Percentiles rank a stretch among this genome's conserved stretches.
These are phyloP conservation scores for Trypanosoma theileri DNA, from an alignment of 208 protist genomes.

Conservation along the genomic window DNA sequence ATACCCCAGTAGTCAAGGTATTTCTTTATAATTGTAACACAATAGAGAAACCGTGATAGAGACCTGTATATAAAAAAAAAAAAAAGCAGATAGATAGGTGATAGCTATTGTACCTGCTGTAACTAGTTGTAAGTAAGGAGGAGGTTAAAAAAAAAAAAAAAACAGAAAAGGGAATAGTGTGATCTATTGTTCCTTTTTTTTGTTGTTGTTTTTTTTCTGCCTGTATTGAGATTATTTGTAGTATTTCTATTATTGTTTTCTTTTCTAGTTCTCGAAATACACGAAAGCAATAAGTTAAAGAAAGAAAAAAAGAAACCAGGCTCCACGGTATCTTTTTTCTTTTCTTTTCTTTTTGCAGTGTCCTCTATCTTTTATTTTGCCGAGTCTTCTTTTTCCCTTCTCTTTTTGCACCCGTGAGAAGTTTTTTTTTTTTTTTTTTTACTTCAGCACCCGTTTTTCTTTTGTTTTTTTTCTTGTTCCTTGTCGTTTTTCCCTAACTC, in stretches of 20 bases:
- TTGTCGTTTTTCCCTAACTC: not conserved
- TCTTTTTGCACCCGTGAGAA: no score
- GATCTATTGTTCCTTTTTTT: no score
- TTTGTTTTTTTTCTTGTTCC: not conserved
- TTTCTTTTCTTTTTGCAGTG: no score
- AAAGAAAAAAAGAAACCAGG: no score
- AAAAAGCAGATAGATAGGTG: conserved; percentile 15
- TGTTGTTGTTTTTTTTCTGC: not conserved
- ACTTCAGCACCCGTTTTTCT: not conserved
- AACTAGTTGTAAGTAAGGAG: no score
- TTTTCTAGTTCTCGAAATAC: no score
- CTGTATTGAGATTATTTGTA: not conserved
- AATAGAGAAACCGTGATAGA: no score
- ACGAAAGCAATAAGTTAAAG: no score
- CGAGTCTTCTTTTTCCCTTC: no score
- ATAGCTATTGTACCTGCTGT: not conserved
- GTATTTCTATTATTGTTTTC: not conserved
- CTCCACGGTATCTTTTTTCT: no score
- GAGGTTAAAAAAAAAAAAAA: conserved; percentile 14
- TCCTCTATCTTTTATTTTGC: no score
- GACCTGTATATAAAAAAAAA: conserved; percentile 19
- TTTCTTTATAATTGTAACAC: not conserved
- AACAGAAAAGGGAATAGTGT: conserved; percentile 1
- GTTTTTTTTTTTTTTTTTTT: not conserved
- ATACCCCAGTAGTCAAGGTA: not conserved